phyloP scores from a whole-genome alignment of 345 rosid genomes.

The Murraya koenigii region DNA sequence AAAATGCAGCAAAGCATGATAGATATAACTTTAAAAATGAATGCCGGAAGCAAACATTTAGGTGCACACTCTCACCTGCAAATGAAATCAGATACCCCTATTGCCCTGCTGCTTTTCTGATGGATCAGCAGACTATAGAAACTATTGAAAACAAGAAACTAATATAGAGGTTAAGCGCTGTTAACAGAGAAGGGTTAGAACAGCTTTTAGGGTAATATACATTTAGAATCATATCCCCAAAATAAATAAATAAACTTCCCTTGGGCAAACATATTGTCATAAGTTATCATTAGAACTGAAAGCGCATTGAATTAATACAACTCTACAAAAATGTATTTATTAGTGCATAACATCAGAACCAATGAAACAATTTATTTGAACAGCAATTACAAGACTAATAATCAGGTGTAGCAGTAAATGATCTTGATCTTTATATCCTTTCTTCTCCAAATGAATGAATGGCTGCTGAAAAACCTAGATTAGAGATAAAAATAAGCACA shows the following conservation, averaged over 20 bases:
- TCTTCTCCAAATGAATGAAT: slow-evolving; percentile 4
- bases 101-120: background rate
- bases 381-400: slow-evolving; percentile 2
- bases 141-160: background rate
- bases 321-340: background rate
- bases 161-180: background rate
- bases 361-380: background rate
- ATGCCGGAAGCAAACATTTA: background rate
- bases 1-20: background rate
- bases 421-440: slow-evolving; percentile 1
- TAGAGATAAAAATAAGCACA: background rate
- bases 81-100: background rate
- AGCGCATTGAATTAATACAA: background rate
- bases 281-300: background rate
- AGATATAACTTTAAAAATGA: background rate
- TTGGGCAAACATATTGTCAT: no score
- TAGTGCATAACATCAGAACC: background rate
- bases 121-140: background rate
- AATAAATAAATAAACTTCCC: no score
- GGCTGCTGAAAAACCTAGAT: slow-evolving; percentile 10
- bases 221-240: background rate
- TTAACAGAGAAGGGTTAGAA: background rate
- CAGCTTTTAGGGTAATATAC: background rate
- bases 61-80: background rate
- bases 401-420: slow-evolving; percentile 4